Percentiles rank a stretch among this genome's conserved stretches.
Conservation (phyloP, 2,329 filamentous ascomycete species). For the Cladosporium sp. region DNA sequence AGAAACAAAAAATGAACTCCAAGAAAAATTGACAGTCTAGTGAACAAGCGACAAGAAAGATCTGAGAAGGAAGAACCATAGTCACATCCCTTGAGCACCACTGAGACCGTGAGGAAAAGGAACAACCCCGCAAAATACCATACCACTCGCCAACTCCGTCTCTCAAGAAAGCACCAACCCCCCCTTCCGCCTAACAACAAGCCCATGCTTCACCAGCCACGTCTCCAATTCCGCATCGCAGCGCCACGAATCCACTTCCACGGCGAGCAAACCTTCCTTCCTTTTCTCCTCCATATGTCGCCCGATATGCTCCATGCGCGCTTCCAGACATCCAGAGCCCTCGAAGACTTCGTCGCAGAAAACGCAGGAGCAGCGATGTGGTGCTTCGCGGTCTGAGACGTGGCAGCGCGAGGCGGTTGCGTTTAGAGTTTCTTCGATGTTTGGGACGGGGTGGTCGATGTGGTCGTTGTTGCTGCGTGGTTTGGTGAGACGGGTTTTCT, state of each 20-base stretch:
- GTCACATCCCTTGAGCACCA: too few species aligned
- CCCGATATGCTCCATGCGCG: conserved; percentile 82
- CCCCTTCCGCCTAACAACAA: conserved; percentile 27
- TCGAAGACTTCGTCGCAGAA: conserved; percentile 61
- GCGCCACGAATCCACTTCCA: conserved; percentile 32
- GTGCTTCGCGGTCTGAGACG: conserved; percentile 57
- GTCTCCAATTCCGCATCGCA: conserved; percentile 29
- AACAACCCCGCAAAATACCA: background rate
- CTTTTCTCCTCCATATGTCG: conserved; percentile 66
- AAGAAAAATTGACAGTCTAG: too few species aligned
- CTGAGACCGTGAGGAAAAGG: too few species aligned
- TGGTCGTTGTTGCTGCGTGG: too few species aligned
- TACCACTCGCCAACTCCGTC: background rate
- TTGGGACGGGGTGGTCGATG: background rate
- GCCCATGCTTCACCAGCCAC: conserved; percentile 37
- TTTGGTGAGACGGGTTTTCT: background rate
- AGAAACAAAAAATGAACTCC: too few species aligned
- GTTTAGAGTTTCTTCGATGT: conserved; percentile 26
- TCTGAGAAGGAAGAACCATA: background rate
- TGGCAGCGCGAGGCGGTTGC: conserved; percentile 59
- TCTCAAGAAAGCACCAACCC: conserved; percentile 19
- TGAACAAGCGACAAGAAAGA: too few species aligned
- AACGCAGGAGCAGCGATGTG: conserved; percentile 57
- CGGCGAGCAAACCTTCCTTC: conserved; percentile 25
- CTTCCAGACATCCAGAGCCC: conserved; percentile 66